Base-by-base conservation (phyloP, 441 rosid species). In the Isatis lusitanica region DNA sequence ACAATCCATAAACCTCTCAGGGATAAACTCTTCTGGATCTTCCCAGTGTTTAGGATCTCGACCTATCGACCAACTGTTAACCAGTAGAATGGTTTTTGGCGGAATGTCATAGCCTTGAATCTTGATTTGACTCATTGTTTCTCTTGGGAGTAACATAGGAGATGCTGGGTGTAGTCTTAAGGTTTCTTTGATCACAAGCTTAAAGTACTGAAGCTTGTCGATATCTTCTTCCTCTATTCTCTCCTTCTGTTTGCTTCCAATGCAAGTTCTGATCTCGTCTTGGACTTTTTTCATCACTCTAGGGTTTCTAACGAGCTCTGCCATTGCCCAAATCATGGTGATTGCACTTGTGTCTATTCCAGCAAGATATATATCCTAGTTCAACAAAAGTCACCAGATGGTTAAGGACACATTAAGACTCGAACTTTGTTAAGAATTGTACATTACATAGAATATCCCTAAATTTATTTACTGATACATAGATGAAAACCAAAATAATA, bases 281-380 rank as follows among this genome's bases (percentile, higher is more conserved):
- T 83, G 82, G 48, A 75, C 84, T 26, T 75, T 83, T 2, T 65
- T 64, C 68, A 84, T 80, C 60, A 79, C 58, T 31, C 79, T 69
- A 1, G 87, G 85, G 46, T 84, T 84, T 56, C 43, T 81, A 8
- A 71, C 13, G 0, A 87, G 79, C 62, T 85, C 87, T 1, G 87
- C 78, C 51, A 83, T 74, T 38, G 86, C 83, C 86, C 87, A 87
- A 30, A 78, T 76, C 56, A 83, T 81, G 1, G 81, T 80, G 50
- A 79, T 78, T 4, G 91, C 84, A 5, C 81, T 76, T 26, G 88
- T 85, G 63, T 84, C 89, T 0, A 86, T 70, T 50, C 91, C 88
- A 4, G 77, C 89, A 1, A 81, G 71, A 10, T 76, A 82, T 62
- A 85, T 33, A 58, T 87, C 64, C 89, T 85, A 30, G 26, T 12